A percentile compares a stretch with the other conserved stretches of the same genome.
Evolutionary conservation across 2,329 filamentous ascomycete genomes (phyloP).

Genomic region (Rhinocladiella similis): DNA sequence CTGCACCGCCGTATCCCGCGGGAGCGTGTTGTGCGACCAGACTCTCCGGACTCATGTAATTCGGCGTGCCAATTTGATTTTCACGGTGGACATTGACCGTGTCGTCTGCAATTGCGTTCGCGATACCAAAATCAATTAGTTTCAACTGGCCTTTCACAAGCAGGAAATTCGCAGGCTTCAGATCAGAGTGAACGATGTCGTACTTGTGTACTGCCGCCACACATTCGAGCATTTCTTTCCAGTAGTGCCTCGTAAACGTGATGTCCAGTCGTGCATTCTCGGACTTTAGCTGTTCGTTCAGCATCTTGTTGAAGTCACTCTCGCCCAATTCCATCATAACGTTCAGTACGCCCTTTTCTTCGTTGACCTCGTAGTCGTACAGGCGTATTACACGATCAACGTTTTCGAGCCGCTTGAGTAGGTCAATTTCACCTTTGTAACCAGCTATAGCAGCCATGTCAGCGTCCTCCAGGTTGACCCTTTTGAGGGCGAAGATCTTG

Average conservation of each 20-base stretch:
- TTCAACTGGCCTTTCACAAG: conserved; percentile 87
- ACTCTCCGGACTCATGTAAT: conserved; percentile 97
- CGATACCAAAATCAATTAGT: conserved; percentile 97
- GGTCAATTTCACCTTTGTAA: conserved; percentile 93
- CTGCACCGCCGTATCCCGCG: conserved; percentile 49
- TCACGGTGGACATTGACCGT: conserved; percentile 98
- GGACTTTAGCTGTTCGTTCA: conserved; percentile 70
- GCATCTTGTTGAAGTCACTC: conserved; percentile 83
- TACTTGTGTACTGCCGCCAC: conserved; percentile 82
- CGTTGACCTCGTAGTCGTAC: conserved; percentile 90
- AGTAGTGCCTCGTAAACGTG: conserved; percentile 93
- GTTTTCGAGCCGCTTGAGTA: conserved; percentile 76
- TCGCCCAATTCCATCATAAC: conserved; percentile 98
- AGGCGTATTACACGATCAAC: conserved; percentile 89
- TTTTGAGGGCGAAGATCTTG: conserved; percentile 90
- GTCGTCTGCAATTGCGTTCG: conserved; percentile 94
- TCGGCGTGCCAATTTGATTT: conserved; percentile 91
- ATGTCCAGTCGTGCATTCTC: conserved; percentile 78
- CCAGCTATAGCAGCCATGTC: conserved; percentile 81
- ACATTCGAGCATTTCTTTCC: conserved; percentile 99
- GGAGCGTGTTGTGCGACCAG: conserved; percentile 79
- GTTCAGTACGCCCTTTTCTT: conserved; percentile 83
- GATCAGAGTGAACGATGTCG: conserved; percentile 93
- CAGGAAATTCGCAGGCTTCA: conserved; percentile 97
- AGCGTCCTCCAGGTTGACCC: conserved; percentile 85